These are phyloP conservation scores for Avicennia marina DNA, from an alignment of 257 asterid genomes.

Conservation along the genomic window DNA sequence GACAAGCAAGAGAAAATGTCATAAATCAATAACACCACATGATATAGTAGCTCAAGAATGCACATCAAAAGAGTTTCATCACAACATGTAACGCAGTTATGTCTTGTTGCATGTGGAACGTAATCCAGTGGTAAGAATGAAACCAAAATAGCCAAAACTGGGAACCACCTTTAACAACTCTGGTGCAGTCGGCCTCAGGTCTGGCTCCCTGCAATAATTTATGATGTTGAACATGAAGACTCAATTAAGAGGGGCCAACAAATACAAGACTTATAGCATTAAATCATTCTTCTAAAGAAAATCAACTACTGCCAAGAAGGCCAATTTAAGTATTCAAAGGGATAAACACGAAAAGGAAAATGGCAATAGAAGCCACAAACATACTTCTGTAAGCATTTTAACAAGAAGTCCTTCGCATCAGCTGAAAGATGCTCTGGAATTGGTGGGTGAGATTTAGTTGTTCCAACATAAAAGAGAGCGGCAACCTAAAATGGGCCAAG, in stretches of 20 bases:
- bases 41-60: no score
- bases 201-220: constrained; percentile 61
- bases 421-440: constrained; percentile 94
- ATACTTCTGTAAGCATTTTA: constrained; percentile 90
- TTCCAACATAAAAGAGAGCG: constrained; percentile 94
- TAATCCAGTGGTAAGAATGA: background rate
- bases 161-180: constrained; percentile 59
- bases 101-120: no score
- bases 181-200: constrained; percentile 56
- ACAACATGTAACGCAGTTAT: no score
- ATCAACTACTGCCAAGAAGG: background rate
- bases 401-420: constrained; percentile 83
- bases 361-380: constrained; percentile 18
- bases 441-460: constrained; percentile 99
- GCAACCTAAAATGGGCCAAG: constrained; percentile 62
- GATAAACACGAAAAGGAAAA: no score
- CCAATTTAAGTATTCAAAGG: background rate
- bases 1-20: constrained; percentile 20
- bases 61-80: background rate
- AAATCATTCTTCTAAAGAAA: no score
- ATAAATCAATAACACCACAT: background rate
- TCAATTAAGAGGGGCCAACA: no score
- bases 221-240: no score
- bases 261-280: no score
- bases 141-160: constrained; percentile 7